Percentiles rank a stretch among this genome's conserved stretches.
Conservation (phyloP, 2,329 filamentous ascomycete species). For the Colletotrichum sp. region DNA sequence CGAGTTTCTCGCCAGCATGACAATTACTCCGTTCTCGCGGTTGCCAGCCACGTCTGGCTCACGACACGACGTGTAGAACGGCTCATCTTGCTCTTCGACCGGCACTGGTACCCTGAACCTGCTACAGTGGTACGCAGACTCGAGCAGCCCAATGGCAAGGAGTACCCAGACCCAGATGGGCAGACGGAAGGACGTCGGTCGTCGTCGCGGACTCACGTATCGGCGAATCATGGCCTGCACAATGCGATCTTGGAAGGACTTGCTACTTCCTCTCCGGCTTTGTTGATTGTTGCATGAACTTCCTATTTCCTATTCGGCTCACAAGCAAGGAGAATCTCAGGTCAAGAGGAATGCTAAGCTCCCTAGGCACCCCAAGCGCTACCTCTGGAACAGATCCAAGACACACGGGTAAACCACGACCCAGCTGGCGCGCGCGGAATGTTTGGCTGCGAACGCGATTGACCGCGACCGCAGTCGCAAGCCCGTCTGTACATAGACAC, state of each 20-base stretch:
- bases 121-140: background rate
- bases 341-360: background rate
- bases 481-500: background rate
- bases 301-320: background rate
- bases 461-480: background rate
- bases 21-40: conserved; percentile 48
- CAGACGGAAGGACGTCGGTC: background rate
- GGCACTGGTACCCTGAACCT: conserved; percentile 1
- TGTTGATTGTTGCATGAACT: background rate
- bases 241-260: background rate
- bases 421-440: background rate
- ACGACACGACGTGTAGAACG: conserved; percentile 12
- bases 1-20: conserved; percentile 52
- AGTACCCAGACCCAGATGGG: conserved; percentile 8
- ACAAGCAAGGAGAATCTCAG: background rate
- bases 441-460: background rate
- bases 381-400: background rate
- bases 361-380: background rate
- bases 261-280: background rate
- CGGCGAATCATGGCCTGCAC: conserved; percentile 4
- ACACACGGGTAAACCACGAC: background rate
- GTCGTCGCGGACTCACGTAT: conserved; percentile 3
- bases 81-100: background rate
- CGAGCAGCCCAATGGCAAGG: background rate
- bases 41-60: background rate